phyloP scores from a whole-genome alignment of 257 asterid species.

The Solanum peruvianum region DNA sequence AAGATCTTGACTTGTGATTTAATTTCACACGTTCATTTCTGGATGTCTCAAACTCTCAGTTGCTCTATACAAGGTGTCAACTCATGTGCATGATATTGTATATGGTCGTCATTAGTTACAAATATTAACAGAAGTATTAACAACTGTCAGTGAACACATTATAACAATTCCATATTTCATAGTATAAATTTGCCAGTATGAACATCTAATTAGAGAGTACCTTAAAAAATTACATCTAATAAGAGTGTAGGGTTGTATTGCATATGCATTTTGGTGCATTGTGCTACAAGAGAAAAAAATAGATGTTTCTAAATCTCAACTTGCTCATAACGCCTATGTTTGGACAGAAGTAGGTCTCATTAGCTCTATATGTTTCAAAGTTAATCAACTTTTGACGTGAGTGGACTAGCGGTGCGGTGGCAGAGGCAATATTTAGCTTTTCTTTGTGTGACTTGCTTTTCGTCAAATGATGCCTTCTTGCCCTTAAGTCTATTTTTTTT shows the following conservation, averaged over 20 bases:
- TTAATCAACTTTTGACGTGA: neutral
- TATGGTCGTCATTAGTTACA: neutral
- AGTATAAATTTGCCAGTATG: neutral
- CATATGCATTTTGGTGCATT: neutral
- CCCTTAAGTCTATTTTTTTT: neutral
- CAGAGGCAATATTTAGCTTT: neutral
- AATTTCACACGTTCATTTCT: neutral
- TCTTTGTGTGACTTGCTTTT: neutral
- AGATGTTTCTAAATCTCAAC: neutral
- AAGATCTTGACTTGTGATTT: neutral
- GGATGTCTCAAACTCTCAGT: neutral
- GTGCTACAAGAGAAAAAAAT: neutral
- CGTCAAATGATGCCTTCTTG: neutral
- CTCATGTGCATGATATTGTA: neutral
- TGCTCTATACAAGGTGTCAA: neutral
- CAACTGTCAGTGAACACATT: neutral
- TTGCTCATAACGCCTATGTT: neutral
- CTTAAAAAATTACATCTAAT: neutral
- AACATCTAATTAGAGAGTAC: neutral
- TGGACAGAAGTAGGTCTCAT: neutral
- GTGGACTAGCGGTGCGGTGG: neutral
- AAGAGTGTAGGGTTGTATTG: neutral
- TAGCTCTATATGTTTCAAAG: neutral
- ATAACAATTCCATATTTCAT: neutral
- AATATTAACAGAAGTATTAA: neutral